Conservation (phyloP, 495 filamentous ascomycete genomes). For the Penicillium coprophilum region DNA sequence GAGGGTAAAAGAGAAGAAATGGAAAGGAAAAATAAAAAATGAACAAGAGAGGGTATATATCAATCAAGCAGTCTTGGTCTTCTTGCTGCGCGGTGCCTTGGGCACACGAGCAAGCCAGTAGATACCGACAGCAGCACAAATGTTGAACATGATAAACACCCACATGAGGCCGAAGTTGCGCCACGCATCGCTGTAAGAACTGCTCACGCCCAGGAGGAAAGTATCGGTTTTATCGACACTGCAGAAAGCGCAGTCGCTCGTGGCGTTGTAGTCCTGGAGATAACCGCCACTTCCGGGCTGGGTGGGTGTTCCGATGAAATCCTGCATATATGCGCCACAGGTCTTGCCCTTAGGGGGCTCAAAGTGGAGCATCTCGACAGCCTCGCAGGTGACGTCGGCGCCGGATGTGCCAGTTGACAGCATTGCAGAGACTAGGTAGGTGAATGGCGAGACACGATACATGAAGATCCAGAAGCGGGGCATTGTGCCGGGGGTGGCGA, state of each 20-base stretch:
- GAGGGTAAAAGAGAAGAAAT: not conserved
- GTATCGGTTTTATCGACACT: constrained; percentile 57
- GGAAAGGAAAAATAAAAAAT: constrained; percentile 1
- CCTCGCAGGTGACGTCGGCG: constrained; percentile 54
- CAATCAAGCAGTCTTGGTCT: constrained; percentile 14
- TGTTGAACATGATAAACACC: constrained; percentile 71
- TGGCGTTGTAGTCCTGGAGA: constrained; percentile 51
- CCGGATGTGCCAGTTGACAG: constrained; percentile 62
- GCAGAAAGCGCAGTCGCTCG: constrained; percentile 62
- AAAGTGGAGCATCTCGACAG: constrained; percentile 58
- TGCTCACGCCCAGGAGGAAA: constrained; percentile 53
- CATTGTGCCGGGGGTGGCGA: constrained; percentile 59
- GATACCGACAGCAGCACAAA: constrained; percentile 63
- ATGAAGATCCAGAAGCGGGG: constrained; percentile 84
- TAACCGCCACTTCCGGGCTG: constrained; percentile 45
- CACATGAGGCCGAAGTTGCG: constrained; percentile 68
- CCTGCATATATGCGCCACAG: constrained; percentile 56
- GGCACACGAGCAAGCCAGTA: constrained; percentile 82
- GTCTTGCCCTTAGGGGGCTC: constrained; percentile 47
- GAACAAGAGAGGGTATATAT: not conserved
- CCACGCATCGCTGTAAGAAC: constrained; percentile 63
- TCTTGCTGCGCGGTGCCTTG: constrained; percentile 52
- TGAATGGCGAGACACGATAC: constrained; percentile 74
- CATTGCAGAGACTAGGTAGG: constrained; percentile 66
- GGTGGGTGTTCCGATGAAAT: constrained; percentile 40